These are phyloP conservation scores for Syzygium grande DNA, from an alignment of 345 rosid species.

Conservation along the genomic window DNA sequence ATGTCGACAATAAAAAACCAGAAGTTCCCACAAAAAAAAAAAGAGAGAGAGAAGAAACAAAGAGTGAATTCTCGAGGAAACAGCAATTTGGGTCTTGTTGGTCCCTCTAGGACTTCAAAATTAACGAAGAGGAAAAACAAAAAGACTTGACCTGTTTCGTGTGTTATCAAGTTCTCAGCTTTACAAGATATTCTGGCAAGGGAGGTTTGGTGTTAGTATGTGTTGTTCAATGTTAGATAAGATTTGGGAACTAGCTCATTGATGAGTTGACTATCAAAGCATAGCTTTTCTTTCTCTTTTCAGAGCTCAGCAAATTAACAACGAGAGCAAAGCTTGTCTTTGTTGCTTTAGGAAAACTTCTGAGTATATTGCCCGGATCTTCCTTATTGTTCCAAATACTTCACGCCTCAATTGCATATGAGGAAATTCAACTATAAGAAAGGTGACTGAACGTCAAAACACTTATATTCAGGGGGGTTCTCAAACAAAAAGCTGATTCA, in stretches of 20 bases:
- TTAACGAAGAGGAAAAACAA: not conserved
- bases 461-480: not conserved
- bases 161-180: not conserved
- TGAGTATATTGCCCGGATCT: not conserved
- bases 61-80: not conserved
- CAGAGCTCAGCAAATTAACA: not conserved
- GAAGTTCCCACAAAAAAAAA: not conserved
- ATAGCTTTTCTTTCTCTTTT: not conserved
- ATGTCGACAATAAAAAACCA: not conserved
- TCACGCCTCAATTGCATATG: not conserved
- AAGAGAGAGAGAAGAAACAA: not conserved
- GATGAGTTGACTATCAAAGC: not conserved
- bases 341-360: not conserved
- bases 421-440: not conserved
- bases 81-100: not conserved
- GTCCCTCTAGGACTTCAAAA: not conserved
- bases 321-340: not conserved
- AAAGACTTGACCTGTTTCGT: not conserved
- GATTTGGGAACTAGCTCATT: not conserved
- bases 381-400: not conserved
- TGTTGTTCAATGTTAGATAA: not conserved
- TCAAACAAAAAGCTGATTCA: not conserved
- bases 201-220: not conserved
- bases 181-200: not conserved
- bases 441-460: not conserved